phyloP scores from a whole-genome alignment of 1,284 basidiomycete genomes.

The Ustanciosporium gigantosporum region DNA sequence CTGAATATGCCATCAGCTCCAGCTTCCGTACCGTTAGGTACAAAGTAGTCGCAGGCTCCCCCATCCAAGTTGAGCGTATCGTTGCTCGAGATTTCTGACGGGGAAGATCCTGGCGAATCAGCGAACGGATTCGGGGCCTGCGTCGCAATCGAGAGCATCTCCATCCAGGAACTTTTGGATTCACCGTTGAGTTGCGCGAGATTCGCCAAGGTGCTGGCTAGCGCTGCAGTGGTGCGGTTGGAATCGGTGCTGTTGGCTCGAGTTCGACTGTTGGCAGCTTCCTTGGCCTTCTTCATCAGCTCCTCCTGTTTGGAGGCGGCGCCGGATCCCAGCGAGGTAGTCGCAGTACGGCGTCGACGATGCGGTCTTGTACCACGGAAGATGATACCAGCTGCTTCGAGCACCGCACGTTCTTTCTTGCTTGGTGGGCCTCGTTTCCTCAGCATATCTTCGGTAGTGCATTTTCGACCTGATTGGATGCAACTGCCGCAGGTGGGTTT shows the following conservation, averaged over 20 bases:
- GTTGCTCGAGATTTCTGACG: constrained; percentile 13
- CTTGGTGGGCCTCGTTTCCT: constrained; percentile 40
- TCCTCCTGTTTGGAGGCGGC: constrained; percentile 33
- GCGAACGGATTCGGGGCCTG: constrained; percentile 25
- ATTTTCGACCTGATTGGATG: constrained; percentile 16
- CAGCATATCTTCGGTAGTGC: constrained; percentile 44
- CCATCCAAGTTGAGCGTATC: constrained; percentile 30
- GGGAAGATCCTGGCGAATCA: constrained; percentile 23
- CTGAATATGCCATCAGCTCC: background rate
- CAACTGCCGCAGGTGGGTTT: constrained; percentile 45
- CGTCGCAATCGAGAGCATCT: constrained; percentile 31
- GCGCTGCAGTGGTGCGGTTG: background rate
- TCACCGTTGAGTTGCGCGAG: constrained; percentile 2
- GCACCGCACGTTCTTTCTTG: constrained; percentile 37
- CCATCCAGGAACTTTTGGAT: constrained; percentile 30
- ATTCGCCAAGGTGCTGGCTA: background rate
- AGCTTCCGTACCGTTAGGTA: background rate
- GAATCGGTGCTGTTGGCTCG: constrained; percentile 28
- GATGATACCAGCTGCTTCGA: constrained; percentile 40
- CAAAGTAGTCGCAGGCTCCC: constrained; percentile 26
- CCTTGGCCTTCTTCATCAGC: constrained; percentile 21
- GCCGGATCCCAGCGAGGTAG: constrained; percentile 26
- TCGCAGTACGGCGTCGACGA: constrained; percentile 27
- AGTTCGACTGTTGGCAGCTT: constrained; percentile 5
- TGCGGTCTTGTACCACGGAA: constrained; percentile 38